These are phyloP conservation scores for Solanum sitiens DNA, from an alignment of 257 asterid genomes.

Conservation along the genomic window DNA sequence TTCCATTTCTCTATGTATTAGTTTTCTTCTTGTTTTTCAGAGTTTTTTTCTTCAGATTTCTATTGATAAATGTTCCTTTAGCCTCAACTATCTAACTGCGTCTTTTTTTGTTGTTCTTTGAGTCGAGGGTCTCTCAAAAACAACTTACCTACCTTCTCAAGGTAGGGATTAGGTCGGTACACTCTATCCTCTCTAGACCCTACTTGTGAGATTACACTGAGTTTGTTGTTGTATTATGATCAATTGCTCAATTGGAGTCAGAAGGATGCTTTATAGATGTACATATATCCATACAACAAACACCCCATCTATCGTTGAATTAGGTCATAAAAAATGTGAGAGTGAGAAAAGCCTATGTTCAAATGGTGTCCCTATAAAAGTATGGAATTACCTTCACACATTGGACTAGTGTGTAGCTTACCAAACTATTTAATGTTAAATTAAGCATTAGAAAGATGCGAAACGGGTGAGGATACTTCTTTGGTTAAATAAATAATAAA, in stretches of 20 bases:
- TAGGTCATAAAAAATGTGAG: neutral
- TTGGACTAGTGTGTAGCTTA: neutral
- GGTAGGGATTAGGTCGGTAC: neutral
- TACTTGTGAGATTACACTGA: neutral
- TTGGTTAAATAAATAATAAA: neutral
- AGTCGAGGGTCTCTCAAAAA: neutral
- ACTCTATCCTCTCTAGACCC: neutral
- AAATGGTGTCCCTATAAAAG: neutral
- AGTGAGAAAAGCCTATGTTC: neutral
- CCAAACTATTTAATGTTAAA: neutral
- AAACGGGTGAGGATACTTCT: neutral
- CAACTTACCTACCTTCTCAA: neutral
- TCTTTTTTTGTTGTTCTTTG: too few species aligned
- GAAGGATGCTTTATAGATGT: neutral
- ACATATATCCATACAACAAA: neutral
- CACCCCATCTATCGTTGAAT: too few species aligned
- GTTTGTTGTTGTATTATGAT: neutral
- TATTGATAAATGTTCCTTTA: neutral
- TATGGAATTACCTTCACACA: neutral
- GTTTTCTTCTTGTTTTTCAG: neutral
- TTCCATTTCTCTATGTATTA: neutral
- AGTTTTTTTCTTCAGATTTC: too few species aligned
- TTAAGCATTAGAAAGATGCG: neutral
- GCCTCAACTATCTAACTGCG: neutral
- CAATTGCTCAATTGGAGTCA: neutral